phyloP scores from a whole-genome alignment of 2,329 filamentous ascomycete species.

The Thielaviopsis populi region DNA sequence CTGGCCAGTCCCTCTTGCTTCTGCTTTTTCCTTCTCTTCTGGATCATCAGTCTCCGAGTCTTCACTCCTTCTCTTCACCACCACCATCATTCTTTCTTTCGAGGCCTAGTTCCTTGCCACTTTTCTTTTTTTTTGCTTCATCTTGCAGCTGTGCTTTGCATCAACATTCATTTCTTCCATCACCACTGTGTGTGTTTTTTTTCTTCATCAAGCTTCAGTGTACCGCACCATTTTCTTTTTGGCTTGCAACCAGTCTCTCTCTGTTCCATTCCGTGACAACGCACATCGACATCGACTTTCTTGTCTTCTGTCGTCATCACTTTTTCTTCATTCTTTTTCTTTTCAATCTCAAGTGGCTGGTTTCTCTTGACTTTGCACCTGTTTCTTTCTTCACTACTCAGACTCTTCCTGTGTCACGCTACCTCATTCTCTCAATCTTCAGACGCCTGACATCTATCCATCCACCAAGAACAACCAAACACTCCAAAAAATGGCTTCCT shows the following conservation, averaged over 20 bases:
- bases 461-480: neutral
- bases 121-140: neutral
- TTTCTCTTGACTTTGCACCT: neutral
- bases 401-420: neutral
- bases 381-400: neutral
- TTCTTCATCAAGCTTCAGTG: too few relatives aligned
- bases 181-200: neutral
- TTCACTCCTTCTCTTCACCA: neutral
- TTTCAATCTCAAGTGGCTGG: neutral
- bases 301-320: neutral
- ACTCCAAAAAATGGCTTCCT: constrained; percentile 13
- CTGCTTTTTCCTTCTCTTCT: neutral
- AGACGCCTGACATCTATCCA: neutral
- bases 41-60: neutral
- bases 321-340: neutral
- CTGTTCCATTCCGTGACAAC: neutral
- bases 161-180: neutral
- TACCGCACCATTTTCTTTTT: neutral
- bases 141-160: neutral
- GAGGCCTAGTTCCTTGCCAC: neutral
- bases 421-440: neutral
- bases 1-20: neutral
- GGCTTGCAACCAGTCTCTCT: neutral
- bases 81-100: neutral
- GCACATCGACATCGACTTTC: neutral